Percentiles rank a stretch among this genome's conserved stretches.
Conservation (phyloP, 2,329 filamentous ascomycete species). For the Exophiala aquamarina region DNA sequence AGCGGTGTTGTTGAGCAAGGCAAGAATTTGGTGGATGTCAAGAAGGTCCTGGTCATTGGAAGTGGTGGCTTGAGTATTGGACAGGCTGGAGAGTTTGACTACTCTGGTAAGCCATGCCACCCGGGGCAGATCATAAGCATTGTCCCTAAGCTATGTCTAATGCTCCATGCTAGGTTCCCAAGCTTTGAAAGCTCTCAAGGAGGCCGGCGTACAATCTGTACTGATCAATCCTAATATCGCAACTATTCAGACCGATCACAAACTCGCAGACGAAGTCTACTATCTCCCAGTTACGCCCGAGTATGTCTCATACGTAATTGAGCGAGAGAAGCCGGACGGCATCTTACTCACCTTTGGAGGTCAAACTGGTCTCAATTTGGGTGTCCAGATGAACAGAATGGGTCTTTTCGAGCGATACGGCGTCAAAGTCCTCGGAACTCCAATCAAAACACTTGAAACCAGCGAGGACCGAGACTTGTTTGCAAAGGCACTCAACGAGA, state of each 20-base stretch:
- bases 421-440: conserved; percentile 93
- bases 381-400: conserved; percentile 95
- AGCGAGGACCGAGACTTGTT: conserved; percentile 96
- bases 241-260: conserved; percentile 96
- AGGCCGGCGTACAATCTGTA: conserved; percentile 86
- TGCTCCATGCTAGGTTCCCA: conserved; percentile 68
- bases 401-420: conserved; percentile 94
- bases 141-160: neutral
- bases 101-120: conserved; percentile 71
- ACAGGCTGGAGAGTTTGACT: conserved; percentile 97
- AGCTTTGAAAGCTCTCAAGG: conserved; percentile 94
- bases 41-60: conserved; percentile 96
- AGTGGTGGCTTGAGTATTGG: conserved; percentile 95
- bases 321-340: conserved; percentile 91
- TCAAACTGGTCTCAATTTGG: conserved; percentile 93
- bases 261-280: conserved; percentile 94
- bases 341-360: conserved; percentile 97
- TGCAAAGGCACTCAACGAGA: conserved; percentile 92
- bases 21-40: conserved; percentile 78
- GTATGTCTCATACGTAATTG: conserved; percentile 97
- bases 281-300: conserved; percentile 96
- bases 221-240: conserved; percentile 98
- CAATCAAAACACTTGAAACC: conserved; percentile 88
- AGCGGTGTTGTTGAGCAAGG: conserved; percentile 81
- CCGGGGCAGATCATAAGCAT: neutral